Evolutionary conservation across 768 basidiomycete genomes (phyloP).

Genomic region (Coprinellus micaceus): DNA sequence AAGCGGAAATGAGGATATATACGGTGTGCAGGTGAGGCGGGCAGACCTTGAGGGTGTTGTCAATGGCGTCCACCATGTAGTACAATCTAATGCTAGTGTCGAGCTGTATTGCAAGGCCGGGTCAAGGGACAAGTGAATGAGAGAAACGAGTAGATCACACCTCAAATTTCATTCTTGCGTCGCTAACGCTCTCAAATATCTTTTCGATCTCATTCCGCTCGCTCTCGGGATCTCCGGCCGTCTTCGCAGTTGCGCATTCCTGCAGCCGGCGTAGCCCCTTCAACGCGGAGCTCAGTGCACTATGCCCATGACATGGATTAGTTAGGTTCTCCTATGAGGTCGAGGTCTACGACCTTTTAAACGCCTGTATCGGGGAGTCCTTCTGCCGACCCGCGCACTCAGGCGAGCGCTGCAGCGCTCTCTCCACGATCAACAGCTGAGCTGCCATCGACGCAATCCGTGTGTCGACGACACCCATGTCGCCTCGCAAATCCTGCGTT

Average conservation of each 20-base stretch:
- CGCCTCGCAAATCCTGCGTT: too few relatives aligned
- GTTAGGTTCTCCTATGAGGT: neutral
- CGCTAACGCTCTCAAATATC: slow-evolving; percentile 16
- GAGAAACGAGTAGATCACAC: slow-evolving; percentile 12
- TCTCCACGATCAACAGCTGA: slow-evolving; percentile 11
- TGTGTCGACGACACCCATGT: slow-evolving; percentile 13
- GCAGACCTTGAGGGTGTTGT: neutral
- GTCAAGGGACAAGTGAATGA: too few relatives aligned
- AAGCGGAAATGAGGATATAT: neutral
- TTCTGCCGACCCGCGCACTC: neutral
- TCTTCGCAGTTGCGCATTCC: slow-evolving; percentile 4
- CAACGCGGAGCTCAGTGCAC: slow-evolving; percentile 12
- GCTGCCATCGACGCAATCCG: slow-evolving; percentile 9
- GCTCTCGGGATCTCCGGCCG: slow-evolving; percentile 15
- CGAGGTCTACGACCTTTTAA: slow-evolving; percentile 8
- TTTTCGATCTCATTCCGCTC: slow-evolving; percentile 12
- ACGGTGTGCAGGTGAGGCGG: neutral
- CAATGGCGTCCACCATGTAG: slow-evolving; percentile 11
- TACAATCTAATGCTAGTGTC: slow-evolving; percentile 6
- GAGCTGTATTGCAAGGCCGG: too few relatives aligned
- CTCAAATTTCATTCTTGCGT: slow-evolving; percentile 14
- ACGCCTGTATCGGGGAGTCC: slow-evolving; percentile 4
- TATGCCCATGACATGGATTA: slow-evolving; percentile 3
- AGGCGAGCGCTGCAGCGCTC: neutral
- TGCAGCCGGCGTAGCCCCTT: slow-evolving; percentile 5